A percentile compares a stretch with the other conserved stretches of the same genome.
Evolutionary conservation across 2,329 filamentous ascomycete species (phyloP).

Genomic region (Neonectria ditissima): DNA sequence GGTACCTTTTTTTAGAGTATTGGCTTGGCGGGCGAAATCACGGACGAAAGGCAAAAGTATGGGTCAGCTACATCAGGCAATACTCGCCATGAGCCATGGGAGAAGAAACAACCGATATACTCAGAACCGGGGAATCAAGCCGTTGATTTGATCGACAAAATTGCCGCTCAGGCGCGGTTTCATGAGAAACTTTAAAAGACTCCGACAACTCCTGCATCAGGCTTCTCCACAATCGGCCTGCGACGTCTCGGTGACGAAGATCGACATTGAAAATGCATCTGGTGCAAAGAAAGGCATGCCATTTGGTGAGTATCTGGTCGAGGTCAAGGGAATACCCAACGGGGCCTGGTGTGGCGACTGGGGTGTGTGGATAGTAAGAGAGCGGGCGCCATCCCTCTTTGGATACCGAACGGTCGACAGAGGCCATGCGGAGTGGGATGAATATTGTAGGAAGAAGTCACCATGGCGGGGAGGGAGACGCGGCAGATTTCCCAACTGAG

Average conservation of each 20-base stretch:
- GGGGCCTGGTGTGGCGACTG: neutral
- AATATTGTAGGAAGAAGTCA: neutral
- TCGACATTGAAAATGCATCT: slow-evolving; percentile 16
- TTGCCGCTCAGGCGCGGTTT: no score
- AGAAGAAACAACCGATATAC: no score
- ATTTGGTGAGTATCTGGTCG: neutral
- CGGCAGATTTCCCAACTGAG: no score
- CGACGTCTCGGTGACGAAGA: slow-evolving; percentile 14
- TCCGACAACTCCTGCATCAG: slow-evolving; percentile 4
- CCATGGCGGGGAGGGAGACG: neutral
- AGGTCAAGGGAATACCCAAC: neutral
- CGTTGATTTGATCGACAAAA: no score
- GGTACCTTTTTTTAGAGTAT: neutral
- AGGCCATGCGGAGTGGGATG: neutral
- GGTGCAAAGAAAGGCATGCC: slow-evolving; percentile 4
- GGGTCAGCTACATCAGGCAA: no score
- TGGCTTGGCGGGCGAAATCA: neutral
- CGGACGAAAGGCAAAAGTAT: neutral
- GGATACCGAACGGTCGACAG: slow-evolving; percentile 27
- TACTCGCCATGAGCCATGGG: neutral
- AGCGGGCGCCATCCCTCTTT: slow-evolving; percentile 21
- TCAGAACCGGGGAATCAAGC: no score
- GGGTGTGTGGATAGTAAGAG: slow-evolving; percentile 4
- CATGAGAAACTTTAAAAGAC: no score
- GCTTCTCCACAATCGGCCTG: no score